Percentiles rank a stretch among this genome's conserved stretches.
Conservation (phyloP, 495 filamentous ascomycete genomes). For the Trichoderma virens region DNA sequence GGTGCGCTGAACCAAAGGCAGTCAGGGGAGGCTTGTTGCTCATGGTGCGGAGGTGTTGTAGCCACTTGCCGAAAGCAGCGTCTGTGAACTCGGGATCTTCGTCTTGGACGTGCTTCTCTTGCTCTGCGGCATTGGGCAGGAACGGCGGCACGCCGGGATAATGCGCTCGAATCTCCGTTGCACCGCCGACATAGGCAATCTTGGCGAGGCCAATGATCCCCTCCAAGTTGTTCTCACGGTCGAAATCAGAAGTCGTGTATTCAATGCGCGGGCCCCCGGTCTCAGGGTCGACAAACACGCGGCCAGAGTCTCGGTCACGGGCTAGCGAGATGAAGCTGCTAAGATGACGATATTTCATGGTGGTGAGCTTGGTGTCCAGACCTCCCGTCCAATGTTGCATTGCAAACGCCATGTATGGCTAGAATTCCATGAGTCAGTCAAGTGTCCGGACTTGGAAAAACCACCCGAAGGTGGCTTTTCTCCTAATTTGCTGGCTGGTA, state of each 20-base stretch:
- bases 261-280: conserved; percentile 55
- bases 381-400: conserved; percentile 56
- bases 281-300: conserved; percentile 64
- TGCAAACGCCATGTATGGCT: conserved; percentile 38
- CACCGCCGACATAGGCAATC: conserved; percentile 68
- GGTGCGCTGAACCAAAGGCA: conserved; percentile 58
- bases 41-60: conserved; percentile 42
- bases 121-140: conserved; percentile 37
- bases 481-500: not conserved
- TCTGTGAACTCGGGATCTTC: conserved; percentile 54
- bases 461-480: not conserved
- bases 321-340: conserved; percentile 60
- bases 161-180: conserved; percentile 62
- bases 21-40: conserved; percentile 44
- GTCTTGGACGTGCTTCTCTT: conserved; percentile 15
- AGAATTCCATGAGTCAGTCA: not conserved
- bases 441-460: not conserved
- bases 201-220: conserved; percentile 66
- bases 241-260: conserved; percentile 62
- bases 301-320: conserved; percentile 66
- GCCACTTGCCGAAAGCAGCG: conserved; percentile 58
- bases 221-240: conserved; percentile 59
- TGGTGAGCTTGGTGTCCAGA: conserved; percentile 58
- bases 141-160: conserved; percentile 58
- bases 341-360: conserved; percentile 54